Base-by-base conservation (phyloP, 805 yeast species). In the Saccharomyces cerevisiae region DNA sequence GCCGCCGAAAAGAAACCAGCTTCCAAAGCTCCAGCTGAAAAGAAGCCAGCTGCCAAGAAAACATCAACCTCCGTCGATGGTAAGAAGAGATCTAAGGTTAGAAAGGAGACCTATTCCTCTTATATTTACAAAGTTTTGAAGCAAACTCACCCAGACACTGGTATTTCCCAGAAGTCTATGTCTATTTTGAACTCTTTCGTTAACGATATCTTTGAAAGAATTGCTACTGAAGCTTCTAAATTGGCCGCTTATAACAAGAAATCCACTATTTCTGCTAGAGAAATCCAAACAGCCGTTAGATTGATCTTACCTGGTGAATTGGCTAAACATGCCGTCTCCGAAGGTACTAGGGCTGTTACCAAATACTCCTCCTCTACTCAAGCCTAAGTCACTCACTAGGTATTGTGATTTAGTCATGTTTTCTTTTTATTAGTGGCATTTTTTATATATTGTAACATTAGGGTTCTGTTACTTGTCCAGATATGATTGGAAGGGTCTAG, bases 71-170 rank as follows among this genome's bases (percentile, higher is more conserved):
- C 89, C 61, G 71, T 86, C 64, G 80, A 83, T 55, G 91, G 83
- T 70, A 90, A 89, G 84, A 91, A 87, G 87, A 89, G 96, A 82
- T 73, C 89, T 66, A 91, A 90, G 86, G 78, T 90, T 69, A 89
- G 97, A 85, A 90, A 89, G 87, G 97, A 92, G 80, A 89, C 97
- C 62, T 92, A 90, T 82, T 89, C 96, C 62, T 90, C 97, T 60
- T 92, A 92, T 80, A 92, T 92, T 75, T 92, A 91, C 94, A 92
- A 92, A 80, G 97, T 91, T 65, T 86, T 92, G 75, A 91, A 91
- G 79, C 97, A 92, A 83, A 91, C 97, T 60, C 98, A 92, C 79
- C 98, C 97, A 76, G 97, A 92, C 76, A 92, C 98, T 61, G 98
- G 97, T 89, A 92, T 92, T 75, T 91, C 98, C 68, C 96, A 90